Evolutionary conservation across 139 green algal species (phyloP), one percentile per base, ranked within the genome.

Genomic region (Pleodorina starrii): DNA sequence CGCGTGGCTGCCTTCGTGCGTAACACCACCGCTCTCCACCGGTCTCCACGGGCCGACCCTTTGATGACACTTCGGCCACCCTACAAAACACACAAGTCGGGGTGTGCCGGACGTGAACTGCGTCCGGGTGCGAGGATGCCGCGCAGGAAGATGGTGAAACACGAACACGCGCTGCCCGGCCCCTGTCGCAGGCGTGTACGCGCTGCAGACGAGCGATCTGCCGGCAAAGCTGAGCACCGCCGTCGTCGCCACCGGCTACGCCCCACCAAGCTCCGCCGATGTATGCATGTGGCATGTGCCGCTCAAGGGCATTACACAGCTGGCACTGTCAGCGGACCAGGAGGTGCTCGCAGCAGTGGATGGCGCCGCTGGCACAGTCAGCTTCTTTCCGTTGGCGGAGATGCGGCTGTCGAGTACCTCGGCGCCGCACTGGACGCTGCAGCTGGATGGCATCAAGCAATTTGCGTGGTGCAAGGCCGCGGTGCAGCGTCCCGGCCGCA

Each of bases 321-420:
- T 91, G 16, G 21, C 46, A 17, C 71, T 91, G 32, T 91, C 88
- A 17, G 88, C 88, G 0, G 88, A 91, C 17, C 40, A 86, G 72
- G 44, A 59, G 0, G 69, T 89, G 32, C 80, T 91, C 11, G 88
- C 88, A 21, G 68, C 50, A 12, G 88, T 89, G 19, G 17, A 79
- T 25, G 66, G 44, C 43, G 21, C 10, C 5, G 25, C n/a, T 9
- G 82, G 63, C n/a, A 16, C 5, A 9, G 57, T 89, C 29, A 59
- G 76, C 42, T 86, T 74, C 43, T 73, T 91, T 59, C 10, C 57
- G 19, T 78, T 91, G 19, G 85, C 69, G 14, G 25, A 36, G 72
- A 51, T 89, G 42, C 27, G 27, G 0, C 16, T 27, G 6, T 1
- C 44, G 0, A 2, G 21, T 7, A 35, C 11, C 1, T 17, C 43